A percentile compares a stretch with the other conserved stretches of the same genome.
Conservation (phyloP, 2,329 filamentous ascomycete genomes). For the Claviceps humidiphila region DNA sequence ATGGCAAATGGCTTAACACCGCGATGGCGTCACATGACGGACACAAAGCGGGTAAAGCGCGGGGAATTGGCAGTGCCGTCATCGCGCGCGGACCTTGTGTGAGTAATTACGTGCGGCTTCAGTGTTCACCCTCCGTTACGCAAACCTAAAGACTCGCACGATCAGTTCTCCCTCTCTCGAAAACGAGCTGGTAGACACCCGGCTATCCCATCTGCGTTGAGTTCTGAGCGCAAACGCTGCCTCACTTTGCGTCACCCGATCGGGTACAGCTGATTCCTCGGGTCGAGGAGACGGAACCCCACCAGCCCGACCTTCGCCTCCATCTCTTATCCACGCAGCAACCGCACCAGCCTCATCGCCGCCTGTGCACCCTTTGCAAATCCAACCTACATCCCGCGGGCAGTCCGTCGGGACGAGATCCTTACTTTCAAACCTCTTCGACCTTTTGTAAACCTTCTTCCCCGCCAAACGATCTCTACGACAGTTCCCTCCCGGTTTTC, state of each 20-base stretch:
- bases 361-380: background rate
- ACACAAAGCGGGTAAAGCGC: slow-evolving; percentile 12
- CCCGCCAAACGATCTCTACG: background rate
- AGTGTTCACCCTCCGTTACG: background rate
- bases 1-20: background rate
- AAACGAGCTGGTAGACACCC: background rate
- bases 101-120: background rate
- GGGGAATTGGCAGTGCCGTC: slow-evolving; percentile 20
- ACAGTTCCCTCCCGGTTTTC: background rate
- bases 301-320: background rate
- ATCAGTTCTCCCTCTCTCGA: background rate
- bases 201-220: background rate
- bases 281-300: slow-evolving; percentile 1
- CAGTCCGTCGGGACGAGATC: background rate
- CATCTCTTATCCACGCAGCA: background rate
- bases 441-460: background rate
- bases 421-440: background rate
- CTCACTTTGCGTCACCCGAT: background rate
- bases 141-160: background rate
- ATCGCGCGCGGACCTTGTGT: slow-evolving; percentile 10
- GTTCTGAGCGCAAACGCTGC: background rate
- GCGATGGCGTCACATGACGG: slow-evolving; percentile 19
- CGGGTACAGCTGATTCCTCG: slow-evolving; percentile 1
- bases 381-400: background rate
- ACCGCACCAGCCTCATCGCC: background rate